These are phyloP conservation scores for Gentiana straminea DNA, from an alignment of 257 asterid genomes.

Conservation along the genomic window DNA sequence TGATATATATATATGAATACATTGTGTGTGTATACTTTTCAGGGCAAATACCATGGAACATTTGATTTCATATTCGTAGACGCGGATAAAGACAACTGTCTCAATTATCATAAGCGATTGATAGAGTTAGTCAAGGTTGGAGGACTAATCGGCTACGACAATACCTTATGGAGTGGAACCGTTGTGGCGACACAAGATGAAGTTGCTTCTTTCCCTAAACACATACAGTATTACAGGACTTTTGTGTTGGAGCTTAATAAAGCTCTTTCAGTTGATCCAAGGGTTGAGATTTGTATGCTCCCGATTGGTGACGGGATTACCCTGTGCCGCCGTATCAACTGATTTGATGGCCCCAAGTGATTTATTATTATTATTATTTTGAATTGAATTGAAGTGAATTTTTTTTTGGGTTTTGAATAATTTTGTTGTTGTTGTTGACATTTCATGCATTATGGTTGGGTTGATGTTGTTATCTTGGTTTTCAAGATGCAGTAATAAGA, in stretches of 20 bases:
- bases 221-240: constrained; percentile 67
- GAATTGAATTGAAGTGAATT: too few species aligned
- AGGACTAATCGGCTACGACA: constrained; percentile 83
- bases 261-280: constrained; percentile 76
- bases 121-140: constrained; percentile 73
- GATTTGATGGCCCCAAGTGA: neutral
- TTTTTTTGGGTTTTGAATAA: too few species aligned
- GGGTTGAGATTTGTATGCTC: constrained; percentile 84
- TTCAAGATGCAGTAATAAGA: too few species aligned
- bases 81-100: constrained; percentile 80
- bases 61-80: constrained; percentile 83
- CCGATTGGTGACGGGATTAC: constrained; percentile 96
- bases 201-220: constrained; percentile 78
- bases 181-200: constrained; percentile 62
- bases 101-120: constrained; percentile 73
- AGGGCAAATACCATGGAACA: constrained; percentile 29
- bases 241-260: constrained; percentile 78
- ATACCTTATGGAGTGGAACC: constrained; percentile 83
- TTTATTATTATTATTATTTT: too few species aligned
- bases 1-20: too few species aligned
- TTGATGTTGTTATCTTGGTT: too few species aligned
- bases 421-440: too few species aligned
- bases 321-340: constrained; percentile 63
- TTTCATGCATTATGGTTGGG: too few species aligned
- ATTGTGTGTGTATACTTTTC: too few species aligned